Conservation (phyloP, 441 rosid genomes). For the Geranium incanum region DNA sequence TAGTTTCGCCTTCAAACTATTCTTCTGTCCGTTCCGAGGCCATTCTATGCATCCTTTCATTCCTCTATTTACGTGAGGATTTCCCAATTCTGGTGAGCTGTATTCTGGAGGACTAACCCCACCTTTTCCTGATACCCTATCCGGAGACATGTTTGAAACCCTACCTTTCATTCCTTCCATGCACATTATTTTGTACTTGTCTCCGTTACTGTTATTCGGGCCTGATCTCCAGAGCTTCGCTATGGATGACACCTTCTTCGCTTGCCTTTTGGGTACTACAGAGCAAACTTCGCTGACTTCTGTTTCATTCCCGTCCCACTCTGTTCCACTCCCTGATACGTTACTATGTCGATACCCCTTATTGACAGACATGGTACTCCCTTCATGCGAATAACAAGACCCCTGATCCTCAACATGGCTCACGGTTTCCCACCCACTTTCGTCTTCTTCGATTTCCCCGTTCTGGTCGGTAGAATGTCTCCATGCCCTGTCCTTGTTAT, state of each 20-base stretch:
- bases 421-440: slow-evolving; percentile 7
- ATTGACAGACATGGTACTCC: slow-evolving; percentile 57
- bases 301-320: slow-evolving; percentile 45
- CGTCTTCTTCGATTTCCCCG: background rate
- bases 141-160: slow-evolving; percentile 23
- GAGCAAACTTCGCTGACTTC: slow-evolving; percentile 68
- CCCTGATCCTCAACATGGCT: slow-evolving; percentile 65
- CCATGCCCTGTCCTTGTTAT: background rate
- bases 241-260: slow-evolving; percentile 61
- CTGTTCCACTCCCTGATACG: slow-evolving; percentile 47
- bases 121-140: slow-evolving; percentile 28
- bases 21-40: slow-evolving; percentile 74
- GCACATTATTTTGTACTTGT: slow-evolving; percentile 45
- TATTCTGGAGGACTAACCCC: slow-evolving; percentile 49
- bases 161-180: slow-evolving; percentile 56
- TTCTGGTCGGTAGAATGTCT: background rate
- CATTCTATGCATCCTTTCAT: slow-evolving; percentile 97
- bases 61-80: slow-evolving; percentile 59
- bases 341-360: slow-evolving; percentile 42
- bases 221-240: slow-evolving; percentile 69
- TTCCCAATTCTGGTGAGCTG: slow-evolving; percentile 64
- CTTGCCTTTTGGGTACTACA: slow-evolving; percentile 35
- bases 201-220: slow-evolving; percentile 32
- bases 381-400: slow-evolving; percentile 71
- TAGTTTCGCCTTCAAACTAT: slow-evolving; percentile 65